Percentiles rank a stretch among this genome's conserved stretches.
phyloP scores from a whole-genome alignment of 139 green algal genomes.

The Ettlia oleoabundans region DNA sequence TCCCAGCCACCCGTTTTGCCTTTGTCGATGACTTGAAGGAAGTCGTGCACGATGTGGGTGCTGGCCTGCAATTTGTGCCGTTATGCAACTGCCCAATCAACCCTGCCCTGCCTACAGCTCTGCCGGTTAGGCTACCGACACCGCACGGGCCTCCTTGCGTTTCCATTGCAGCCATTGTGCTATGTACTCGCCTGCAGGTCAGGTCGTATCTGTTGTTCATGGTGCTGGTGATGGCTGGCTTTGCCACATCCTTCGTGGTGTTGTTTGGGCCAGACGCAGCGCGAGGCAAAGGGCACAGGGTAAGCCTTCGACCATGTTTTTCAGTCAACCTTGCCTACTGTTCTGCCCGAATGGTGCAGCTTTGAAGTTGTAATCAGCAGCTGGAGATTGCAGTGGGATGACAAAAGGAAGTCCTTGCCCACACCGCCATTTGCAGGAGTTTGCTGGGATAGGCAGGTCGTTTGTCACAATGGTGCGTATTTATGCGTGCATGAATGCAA shows the following conservation, averaged over 20 bases:
- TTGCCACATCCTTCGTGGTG: conserved; percentile 13
- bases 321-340: not conserved
- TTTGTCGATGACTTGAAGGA: conserved; percentile 39
- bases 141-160: not conserved
- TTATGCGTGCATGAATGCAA: not conserved
- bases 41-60: not conserved
- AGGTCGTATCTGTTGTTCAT: not conserved
- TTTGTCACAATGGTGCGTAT: conserved; percentile 2
- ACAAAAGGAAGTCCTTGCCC: too few relatives aligned
- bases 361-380: not conserved
- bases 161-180: not conserved
- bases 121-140: not conserved
- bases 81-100: not conserved
- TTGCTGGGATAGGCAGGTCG: not conserved
- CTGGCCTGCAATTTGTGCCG: not conserved
- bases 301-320: not conserved
- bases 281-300: not conserved
- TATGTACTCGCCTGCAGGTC: not conserved
- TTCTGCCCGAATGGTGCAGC: not conserved
- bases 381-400: too few relatives aligned
- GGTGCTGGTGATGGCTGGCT: conserved; percentile 13
- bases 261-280: conserved; percentile 6
- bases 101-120: conserved; percentile 23
- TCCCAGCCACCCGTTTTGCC: conserved; percentile 48
- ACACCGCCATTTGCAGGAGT: conserved; percentile 16